A percentile compares a stretch with the other conserved stretches of the same genome.
Evolutionary conservation across 1,284 basidiomycete species (phyloP).

Genomic region (Cryptococcus jaspeensis): DNA sequence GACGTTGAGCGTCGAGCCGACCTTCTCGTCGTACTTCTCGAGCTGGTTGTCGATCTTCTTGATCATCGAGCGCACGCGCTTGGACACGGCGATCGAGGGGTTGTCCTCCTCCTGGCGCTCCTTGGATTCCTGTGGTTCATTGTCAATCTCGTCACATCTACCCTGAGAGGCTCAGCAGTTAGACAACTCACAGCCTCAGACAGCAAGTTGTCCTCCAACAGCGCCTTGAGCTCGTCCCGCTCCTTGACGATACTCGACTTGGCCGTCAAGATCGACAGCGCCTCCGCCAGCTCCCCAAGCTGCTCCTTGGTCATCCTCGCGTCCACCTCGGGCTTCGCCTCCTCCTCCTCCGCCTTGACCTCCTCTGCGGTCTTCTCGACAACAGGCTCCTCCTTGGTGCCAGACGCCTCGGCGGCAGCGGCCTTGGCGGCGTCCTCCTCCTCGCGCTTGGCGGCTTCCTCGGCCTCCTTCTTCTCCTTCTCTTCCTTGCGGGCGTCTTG

Average conservation of each 20-base stretch:
- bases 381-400: slow-evolving; percentile 69
- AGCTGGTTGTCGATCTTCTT: slow-evolving; percentile 93
- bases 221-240: slow-evolving; percentile 77
- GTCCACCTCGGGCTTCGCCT: slow-evolving; percentile 56
- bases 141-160: neutral
- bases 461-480: slow-evolving; percentile 69
- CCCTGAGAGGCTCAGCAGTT: neutral
- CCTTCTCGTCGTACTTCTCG: slow-evolving; percentile 84
- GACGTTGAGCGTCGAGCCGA: slow-evolving; percentile 89
- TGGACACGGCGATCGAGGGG: slow-evolving; percentile 64
- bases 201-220: slow-evolving; percentile 89
- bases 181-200: slow-evolving; percentile 69
- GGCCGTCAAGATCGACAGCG: slow-evolving; percentile 84
- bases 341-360: slow-evolving; percentile 4
- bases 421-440: slow-evolving; percentile 69
- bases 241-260: slow-evolving; percentile 98
- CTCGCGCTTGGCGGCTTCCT: slow-evolving; percentile 57
- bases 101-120: slow-evolving; percentile 49
- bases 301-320: slow-evolving; percentile 98
- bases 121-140: slow-evolving; percentile 45
- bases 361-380: slow-evolving; percentile 45
- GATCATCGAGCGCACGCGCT: slow-evolving; percentile 92
- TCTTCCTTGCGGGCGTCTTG: slow-evolving; percentile 83
- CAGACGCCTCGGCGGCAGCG: slow-evolving; percentile 65
- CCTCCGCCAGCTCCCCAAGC: slow-evolving; percentile 88